Percentiles rank a stretch among this genome's conserved stretches.
Evolutionary conservation across 179 eudicot species (phyloP).

Genomic region (Carnegiea gigantea): DNA sequence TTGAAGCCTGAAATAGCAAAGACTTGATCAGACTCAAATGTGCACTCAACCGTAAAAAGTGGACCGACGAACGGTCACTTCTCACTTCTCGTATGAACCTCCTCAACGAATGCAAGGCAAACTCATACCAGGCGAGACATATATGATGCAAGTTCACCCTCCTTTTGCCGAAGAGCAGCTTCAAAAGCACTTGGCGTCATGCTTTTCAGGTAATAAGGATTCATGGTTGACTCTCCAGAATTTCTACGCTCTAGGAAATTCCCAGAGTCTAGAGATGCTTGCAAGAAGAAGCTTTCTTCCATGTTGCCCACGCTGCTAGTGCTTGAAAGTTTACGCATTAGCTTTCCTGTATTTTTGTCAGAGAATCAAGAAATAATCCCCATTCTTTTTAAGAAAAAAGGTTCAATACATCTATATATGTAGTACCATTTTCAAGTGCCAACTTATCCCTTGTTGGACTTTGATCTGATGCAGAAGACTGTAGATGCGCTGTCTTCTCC

Average conservation of each 20-base stretch:
- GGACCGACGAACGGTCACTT: neutral
- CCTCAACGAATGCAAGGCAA: neutral
- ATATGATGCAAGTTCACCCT: slow-evolving; percentile 96
- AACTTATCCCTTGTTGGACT: slow-evolving; percentile 58
- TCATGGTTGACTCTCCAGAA: slow-evolving; percentile 66
- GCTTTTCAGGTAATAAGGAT: slow-evolving; percentile 78
- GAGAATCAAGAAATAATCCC: slow-evolving; percentile 2
- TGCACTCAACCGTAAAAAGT: neutral
- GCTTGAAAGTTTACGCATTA: slow-evolving; percentile 81
- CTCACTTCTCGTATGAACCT: neutral
- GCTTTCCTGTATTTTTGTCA: slow-evolving; percentile 47
- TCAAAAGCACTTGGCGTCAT: slow-evolving; percentile 87
- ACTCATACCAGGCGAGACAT: slow-evolving; percentile 84
- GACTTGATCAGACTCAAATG: neutral
- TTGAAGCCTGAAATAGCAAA: slow-evolving; percentile 56
- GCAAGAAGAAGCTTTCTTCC: slow-evolving; percentile 96
- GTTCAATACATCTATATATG: neutral
- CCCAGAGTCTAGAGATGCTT: slow-evolving; percentile 85
- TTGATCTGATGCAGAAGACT: slow-evolving; percentile 61
- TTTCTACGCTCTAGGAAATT: slow-evolving; percentile 65
- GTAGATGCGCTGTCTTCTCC: slow-evolving; percentile 68
- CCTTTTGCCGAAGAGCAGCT: slow-evolving; percentile 92
- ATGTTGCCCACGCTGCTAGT: slow-evolving; percentile 80
- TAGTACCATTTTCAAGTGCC: slow-evolving; percentile 67
- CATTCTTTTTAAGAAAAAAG: neutral